A percentile compares a stretch with the other conserved stretches of the same genome.
phyloP scores from a whole-genome alignment of 108 stramenopile species.

The Licmophora abbreviata region DNA sequence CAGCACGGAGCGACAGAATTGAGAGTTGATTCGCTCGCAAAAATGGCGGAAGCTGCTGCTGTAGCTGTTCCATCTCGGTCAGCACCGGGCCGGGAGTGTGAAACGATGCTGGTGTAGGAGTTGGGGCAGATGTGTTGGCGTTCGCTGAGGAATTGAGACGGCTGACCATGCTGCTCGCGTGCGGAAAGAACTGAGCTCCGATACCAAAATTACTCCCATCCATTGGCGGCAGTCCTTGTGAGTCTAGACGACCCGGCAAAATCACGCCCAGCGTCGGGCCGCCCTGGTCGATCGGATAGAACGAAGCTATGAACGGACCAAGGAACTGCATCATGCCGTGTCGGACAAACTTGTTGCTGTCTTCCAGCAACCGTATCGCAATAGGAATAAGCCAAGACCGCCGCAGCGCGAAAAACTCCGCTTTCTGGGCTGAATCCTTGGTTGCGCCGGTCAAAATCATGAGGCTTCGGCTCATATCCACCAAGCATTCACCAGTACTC shows the following conservation, averaged over 20 bases:
- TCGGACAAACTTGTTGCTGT: slow-evolving; percentile 64
- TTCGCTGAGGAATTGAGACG: slow-evolving; percentile 47
- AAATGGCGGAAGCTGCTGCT: slow-evolving; percentile 30
- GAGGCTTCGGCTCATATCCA: slow-evolving; percentile 68
- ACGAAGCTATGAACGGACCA: slow-evolving; percentile 77
- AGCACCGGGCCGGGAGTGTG: slow-evolving; percentile 18
- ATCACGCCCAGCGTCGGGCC: slow-evolving; percentile 27
- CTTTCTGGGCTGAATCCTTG: slow-evolving; percentile 1
- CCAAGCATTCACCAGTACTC: slow-evolving; percentile 76
- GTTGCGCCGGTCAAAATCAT: slow-evolving; percentile 28
- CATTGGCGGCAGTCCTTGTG: slow-evolving; percentile 1
- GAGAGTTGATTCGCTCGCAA: slow-evolving; percentile 30
- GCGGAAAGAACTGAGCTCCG: slow-evolving; percentile 82
- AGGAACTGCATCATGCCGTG: slow-evolving; percentile 89
- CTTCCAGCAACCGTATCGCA: slow-evolving; percentile 59
- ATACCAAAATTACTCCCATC: slow-evolving; percentile 50
- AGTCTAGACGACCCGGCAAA: slow-evolving; percentile 35
- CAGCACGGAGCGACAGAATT: slow-evolving; percentile 29
- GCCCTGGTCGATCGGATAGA: slow-evolving; percentile 65
- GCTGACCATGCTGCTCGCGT: slow-evolving; percentile 79
- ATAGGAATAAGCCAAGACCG: slow-evolving; percentile 56
- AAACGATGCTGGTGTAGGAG: slow-evolving; percentile 28
- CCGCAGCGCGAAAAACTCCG: slow-evolving; percentile 26
- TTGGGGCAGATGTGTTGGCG: slow-evolving; percentile 34
- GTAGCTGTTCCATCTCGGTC: slow-evolving; percentile 13